Evolutionary conservation across 441 rosid genomes (phyloP), one percentile per base, ranked within the genome.

Genomic region (Flueggea neowawraea): DNA sequence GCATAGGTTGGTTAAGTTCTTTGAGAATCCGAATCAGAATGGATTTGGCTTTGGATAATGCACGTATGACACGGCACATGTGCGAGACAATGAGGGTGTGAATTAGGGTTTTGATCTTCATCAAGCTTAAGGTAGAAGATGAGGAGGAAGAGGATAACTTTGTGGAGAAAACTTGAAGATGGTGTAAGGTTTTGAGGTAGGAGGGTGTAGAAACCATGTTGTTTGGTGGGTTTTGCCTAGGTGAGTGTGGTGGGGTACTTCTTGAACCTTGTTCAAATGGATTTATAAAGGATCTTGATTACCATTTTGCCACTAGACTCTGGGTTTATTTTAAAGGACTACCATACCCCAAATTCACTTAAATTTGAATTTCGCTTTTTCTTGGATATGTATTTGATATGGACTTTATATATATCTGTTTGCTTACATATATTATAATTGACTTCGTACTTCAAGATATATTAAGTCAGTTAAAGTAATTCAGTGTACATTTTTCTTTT

Each of bases 21-120:
- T 76, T 79, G 50, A 85, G 70, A 60, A 79, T 63, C 57, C 68
- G 71, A 17, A 76, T 31, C 57, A 84, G 58, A 55, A 85, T 53
- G 60, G 93, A 73, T 65, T 83, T 84, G 50, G 86, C 95, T 54
- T 75, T 75, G 6, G 82, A 82, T 31, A 93, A 73, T 41, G 81
- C 80, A 15, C 91, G 78, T 55, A 84, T 16, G 7, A 84, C 50
- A 7, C 86, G 81, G 70, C 76, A 68, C 58, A 82, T 62, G 43
- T 78, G 89, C 3, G 92, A 75, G 72, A 80, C 52, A 31, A 88
- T 55, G 28, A 88, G 79, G 55, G 76, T 73, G 64, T 79, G 87
- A 43, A 85, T 52, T 61, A 84, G 69, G 70, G 82, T 67, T 81
- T 84, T 93, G 73, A 80, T 73, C 77, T 85, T 88, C 76, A 71